phyloP scores from a whole-genome alignment of 2,329 filamentous ascomycete genomes.

The Exophiala alcalophila region DNA sequence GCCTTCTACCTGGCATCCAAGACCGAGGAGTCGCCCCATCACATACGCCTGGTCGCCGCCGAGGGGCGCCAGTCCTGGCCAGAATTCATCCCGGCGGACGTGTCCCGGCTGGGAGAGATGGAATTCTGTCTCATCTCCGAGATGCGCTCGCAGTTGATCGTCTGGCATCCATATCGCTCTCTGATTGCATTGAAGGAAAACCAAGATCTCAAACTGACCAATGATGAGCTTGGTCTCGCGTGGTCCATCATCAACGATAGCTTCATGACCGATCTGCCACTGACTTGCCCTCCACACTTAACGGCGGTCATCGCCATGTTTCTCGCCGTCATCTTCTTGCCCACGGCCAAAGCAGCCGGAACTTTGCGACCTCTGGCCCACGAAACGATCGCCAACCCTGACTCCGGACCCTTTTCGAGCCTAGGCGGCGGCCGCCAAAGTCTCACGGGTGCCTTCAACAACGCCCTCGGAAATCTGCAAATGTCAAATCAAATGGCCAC shows the following conservation, averaged over 20 bases:
- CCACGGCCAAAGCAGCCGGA: conserved; percentile 51
- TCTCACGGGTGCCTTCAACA: conserved; percentile 33
- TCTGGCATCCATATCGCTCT: conserved; percentile 87
- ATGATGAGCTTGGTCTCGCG: conserved; percentile 74
- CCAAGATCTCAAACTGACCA: conserved; percentile 65
- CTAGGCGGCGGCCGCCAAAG: conserved; percentile 29
- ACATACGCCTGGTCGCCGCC: conserved; percentile 84
- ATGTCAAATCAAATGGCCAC: conserved; percentile 15
- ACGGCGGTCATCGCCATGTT: conserved; percentile 85
- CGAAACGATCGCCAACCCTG: conserved; percentile 22
- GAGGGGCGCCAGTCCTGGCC: conserved; percentile 86
- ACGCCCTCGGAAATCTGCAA: conserved; percentile 31
- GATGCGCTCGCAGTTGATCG: conserved; percentile 82
- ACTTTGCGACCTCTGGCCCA: conserved; percentile 35
- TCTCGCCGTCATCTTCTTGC: conserved; percentile 76
- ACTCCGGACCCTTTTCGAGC: conserved; percentile 24
- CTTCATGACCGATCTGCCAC: conserved; percentile 85
- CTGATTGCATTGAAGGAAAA: conserved; percentile 58
- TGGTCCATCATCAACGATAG: conserved; percentile 87
- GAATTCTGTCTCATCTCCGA: conserved; percentile 91
- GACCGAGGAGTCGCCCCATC: conserved; percentile 95
- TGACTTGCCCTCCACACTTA: conserved; percentile 80
- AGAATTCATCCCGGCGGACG: conserved; percentile 72
- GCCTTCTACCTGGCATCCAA: conserved; percentile 94
- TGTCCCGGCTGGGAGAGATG: conserved; percentile 84